Evolutionary conservation across 805 yeast species (phyloP).

Genomic region (Saccharomyces paradoxus): DNA sequence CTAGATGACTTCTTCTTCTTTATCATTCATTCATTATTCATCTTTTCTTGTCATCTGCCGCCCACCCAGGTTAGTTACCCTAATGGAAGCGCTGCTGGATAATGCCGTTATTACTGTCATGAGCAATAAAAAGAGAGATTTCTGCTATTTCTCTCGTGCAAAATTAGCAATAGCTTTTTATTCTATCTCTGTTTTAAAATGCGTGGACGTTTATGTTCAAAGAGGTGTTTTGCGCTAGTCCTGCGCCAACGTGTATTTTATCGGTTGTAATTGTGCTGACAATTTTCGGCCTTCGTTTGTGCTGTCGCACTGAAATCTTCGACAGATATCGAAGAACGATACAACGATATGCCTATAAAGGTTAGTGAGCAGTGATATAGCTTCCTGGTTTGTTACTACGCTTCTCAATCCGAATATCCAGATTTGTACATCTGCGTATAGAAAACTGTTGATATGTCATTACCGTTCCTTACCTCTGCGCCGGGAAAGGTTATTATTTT

Average conservation of each 20-base stretch:
- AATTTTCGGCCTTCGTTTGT: not conserved
- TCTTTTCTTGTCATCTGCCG: not conserved
- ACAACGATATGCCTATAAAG: not conserved
- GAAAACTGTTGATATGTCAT: slow-evolving; percentile 4
- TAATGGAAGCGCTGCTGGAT: not conserved
- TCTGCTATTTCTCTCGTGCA: not conserved
- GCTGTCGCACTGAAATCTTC: not conserved
- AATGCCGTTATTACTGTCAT: not conserved
- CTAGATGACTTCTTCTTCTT: not conserved
- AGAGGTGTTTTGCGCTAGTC: not conserved
- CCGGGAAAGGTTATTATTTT: slow-evolving; percentile 95
- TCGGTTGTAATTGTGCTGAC: not conserved
- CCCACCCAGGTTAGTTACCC: not conserved
- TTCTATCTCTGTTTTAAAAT: not conserved
- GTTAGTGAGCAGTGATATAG: not conserved
- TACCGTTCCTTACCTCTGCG: slow-evolving; percentile 74
- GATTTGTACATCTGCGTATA: not conserved
- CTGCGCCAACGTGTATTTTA: not conserved
- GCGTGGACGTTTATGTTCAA: not conserved
- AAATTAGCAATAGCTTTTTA: not conserved
- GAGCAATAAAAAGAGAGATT: not conserved
- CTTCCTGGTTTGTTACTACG: not conserved
- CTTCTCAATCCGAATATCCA: not conserved
- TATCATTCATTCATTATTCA: not conserved
- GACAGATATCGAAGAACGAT: not conserved